Evolutionary conservation across 2,329 filamentous ascomycete genomes (phyloP).

Genomic region (Purpureocillium lavendulum): DNA sequence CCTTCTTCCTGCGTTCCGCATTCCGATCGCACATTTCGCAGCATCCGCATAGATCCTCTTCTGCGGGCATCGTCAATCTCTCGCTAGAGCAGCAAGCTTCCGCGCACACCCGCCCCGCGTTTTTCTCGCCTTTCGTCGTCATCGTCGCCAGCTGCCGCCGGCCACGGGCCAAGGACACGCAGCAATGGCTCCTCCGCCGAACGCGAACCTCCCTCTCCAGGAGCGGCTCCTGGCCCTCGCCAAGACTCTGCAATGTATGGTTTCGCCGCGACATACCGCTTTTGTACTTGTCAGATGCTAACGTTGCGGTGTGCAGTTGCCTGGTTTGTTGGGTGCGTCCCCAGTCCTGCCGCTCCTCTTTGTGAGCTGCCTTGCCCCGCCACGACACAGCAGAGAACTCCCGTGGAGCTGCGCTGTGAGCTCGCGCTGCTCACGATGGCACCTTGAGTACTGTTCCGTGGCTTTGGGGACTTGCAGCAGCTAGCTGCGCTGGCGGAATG

Average conservation of each 20-base stretch:
- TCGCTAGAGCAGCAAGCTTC: no score
- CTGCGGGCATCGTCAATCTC: no score
- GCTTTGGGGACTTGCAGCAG: no score
- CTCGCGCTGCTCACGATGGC: no score
- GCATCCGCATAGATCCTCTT: no score
- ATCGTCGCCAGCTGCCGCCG: background rate
- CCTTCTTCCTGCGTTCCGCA: no score
- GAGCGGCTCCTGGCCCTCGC: slow-evolving; percentile 72
- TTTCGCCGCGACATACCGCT: slow-evolving; percentile 11
- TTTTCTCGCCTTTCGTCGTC: no score
- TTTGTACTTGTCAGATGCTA: slow-evolving; percentile 15
- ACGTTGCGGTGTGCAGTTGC: slow-evolving; percentile 45
- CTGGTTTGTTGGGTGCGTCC: slow-evolving; percentile 73
- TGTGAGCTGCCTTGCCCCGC: slow-evolving; percentile 4
- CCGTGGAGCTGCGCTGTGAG: no score
- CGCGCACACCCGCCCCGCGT: no score
- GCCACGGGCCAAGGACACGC: background rate
- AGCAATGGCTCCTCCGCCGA: slow-evolving; percentile 54
- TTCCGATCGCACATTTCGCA: no score
- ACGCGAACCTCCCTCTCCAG: slow-evolving; percentile 58
- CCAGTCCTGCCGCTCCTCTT: slow-evolving; percentile 4
- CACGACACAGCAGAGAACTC: background rate
- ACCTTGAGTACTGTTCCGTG: no score
- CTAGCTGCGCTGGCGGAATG: no score
- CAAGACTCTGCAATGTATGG: slow-evolving; percentile 86